Evolutionary conservation across 495 filamentous ascomycete species (phyloP), one percentile per base, ranked within the genome.

Genomic region (Penicillium herquei): DNA sequence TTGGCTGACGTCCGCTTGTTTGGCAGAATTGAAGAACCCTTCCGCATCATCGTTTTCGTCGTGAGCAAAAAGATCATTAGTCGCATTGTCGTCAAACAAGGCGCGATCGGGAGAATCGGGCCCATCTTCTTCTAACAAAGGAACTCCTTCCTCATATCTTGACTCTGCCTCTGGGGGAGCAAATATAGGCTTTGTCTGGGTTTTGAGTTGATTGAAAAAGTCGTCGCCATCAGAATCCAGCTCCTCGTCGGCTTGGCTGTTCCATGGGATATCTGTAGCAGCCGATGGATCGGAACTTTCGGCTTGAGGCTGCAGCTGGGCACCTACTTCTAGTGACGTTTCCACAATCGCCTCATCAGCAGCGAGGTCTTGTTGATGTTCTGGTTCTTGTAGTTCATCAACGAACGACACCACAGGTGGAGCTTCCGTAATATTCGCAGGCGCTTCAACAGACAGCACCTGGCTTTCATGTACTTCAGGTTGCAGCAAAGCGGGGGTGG

Each of bases 161-260:
- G 75, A 73, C 40, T 79, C 77, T 0, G 73, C 58, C 57, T 79
- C 74, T 17, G 75, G 68, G 1, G 74, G 74, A 2, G 69, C 56
- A 32, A 73, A 78, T 9, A 78, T 78, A 9, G 76, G 73, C 45
- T 77, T 78, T 7, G 75, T 77, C 58, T 78, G 75, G 12, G 73
- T 72, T 56, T 74, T 78, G 31, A 79, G 59, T 59, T 81, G 77
- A 37, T 74, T 66, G 51, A 81, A 81, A 47, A 81, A 78, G 16
- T 71, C 76, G 41, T 75, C 75, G 3, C 66, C 70, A 18, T 78
- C 76, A 2, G 73, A 75, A 9, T 74, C 74, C 6, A 71, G 48
- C 40, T 72, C 64, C 16, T 59, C 57, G 40, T 69, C 62, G 46
- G 52, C 54, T 7, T 62, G 58, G 37, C 63, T 69, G 18, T 55